Conservation (phyloP, 2,329 filamentous ascomycete genomes). For the Alternaria conjuncta region DNA sequence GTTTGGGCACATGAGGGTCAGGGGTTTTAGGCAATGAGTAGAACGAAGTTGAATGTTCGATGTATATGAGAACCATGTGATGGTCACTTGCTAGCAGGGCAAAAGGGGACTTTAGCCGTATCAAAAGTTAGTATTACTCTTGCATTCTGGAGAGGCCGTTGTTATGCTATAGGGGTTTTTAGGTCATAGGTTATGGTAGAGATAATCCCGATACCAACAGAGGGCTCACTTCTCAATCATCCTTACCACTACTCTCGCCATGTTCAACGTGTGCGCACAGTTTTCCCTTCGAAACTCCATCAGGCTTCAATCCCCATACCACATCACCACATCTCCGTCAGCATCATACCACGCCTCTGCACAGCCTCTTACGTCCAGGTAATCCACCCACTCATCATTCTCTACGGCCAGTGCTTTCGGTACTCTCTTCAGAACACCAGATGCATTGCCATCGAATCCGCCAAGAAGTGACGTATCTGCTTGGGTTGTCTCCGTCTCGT, state of each 20-base stretch:
- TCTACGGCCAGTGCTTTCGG: slow-evolving; percentile 35
- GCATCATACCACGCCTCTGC: slow-evolving; percentile 38
- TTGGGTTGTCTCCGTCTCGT: not conserved
- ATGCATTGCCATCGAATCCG: slow-evolving; percentile 32
- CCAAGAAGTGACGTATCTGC: slow-evolving; percentile 4
- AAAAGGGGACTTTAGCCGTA: not conserved
- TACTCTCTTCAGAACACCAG: slow-evolving; percentile 19
- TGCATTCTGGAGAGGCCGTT: not conserved
- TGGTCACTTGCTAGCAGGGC: not conserved
- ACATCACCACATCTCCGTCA: slow-evolving; percentile 35
- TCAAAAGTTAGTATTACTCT: not conserved
- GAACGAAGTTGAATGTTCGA: not conserved
- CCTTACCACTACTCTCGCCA: not conserved
- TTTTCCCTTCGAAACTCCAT: not conserved
- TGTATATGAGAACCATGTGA: not conserved
- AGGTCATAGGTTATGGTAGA: not conserved
- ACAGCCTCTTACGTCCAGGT: slow-evolving; percentile 33
- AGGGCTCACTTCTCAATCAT: not conserved
- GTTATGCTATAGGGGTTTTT: not conserved
- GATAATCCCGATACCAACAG: not conserved
- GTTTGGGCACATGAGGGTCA: not conserved
- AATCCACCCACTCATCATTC: slow-evolving; percentile 37
- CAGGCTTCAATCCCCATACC: slow-evolving; percentile 10
- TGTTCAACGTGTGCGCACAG: not conserved
- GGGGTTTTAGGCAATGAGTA: not conserved